These are phyloP conservation scores for Kluyveromyces wickerhamii DNA, from an alignment of 805 yeast genomes.

Conservation along the genomic window DNA sequence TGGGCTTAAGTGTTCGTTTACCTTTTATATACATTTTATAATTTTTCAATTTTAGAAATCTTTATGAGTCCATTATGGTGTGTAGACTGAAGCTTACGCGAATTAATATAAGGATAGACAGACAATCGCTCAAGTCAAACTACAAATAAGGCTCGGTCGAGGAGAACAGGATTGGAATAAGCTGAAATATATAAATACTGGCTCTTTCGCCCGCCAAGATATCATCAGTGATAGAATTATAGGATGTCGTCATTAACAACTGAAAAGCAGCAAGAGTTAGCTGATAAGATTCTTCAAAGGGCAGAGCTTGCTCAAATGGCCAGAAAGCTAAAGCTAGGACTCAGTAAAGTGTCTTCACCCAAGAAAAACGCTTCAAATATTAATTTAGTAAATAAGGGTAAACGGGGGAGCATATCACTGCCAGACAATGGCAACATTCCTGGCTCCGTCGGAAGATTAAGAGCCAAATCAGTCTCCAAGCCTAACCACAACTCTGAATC, in stretches of 20 bases:
- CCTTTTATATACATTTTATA: no score
- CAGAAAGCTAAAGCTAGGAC: constrained; percentile 27
- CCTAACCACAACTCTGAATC: not conserved
- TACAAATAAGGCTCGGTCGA: no score
- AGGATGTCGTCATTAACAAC: constrained; percentile 10
- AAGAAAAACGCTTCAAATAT: constrained; percentile 9
- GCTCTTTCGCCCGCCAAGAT: no score
- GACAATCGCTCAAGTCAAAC: no score
- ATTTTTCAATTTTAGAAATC: no score
- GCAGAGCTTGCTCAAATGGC: constrained; percentile 32
- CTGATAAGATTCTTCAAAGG: constrained; percentile 26
- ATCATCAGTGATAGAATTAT: no score
- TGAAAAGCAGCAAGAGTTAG: constrained; percentile 28
- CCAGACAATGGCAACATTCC: not conserved
- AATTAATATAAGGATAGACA: no score
- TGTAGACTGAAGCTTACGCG: no score
- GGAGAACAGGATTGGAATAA: no score
- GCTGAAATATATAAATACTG: no score
- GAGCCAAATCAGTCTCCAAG: not conserved
- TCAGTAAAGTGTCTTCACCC: constrained; percentile 24
- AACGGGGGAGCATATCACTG: constrained; percentile 5
- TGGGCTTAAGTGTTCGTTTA: no score
- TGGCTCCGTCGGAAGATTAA: not conserved
- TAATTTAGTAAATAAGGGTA: not conserved
- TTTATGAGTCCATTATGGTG: no score